Evolutionary conservation across 179 eudicot genomes (phyloP).

Genomic region (Actinidia arguta): DNA sequence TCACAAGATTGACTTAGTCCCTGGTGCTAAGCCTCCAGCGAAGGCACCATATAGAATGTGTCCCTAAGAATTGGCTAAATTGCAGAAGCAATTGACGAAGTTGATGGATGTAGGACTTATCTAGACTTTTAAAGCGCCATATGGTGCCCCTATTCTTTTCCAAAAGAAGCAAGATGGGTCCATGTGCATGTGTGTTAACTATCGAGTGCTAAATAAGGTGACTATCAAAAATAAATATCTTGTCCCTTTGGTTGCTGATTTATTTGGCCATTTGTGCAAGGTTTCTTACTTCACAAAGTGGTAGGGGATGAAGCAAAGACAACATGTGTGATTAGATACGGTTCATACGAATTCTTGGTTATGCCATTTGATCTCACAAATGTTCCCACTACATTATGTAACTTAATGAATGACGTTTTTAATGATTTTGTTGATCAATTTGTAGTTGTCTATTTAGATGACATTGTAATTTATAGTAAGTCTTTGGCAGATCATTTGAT

Average conservation of each 20-base stretch:
- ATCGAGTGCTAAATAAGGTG: background rate
- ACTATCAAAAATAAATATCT: background rate
- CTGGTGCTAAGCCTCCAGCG: background rate
- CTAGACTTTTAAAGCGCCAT: too few relatives aligned
- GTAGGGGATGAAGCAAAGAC: conserved; percentile 8
- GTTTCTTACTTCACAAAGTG: background rate
- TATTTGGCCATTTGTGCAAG: too few relatives aligned
- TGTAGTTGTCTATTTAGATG: too few relatives aligned
- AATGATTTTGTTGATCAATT: background rate
- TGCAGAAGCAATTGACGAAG: background rate
- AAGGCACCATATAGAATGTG: background rate
- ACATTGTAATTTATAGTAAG: background rate
- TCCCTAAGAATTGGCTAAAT: background rate
- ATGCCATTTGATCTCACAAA: background rate
- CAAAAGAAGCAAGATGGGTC: too few relatives aligned
- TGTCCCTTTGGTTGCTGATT: too few relatives aligned
- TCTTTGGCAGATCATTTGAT: background rate
- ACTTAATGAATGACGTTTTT: background rate
- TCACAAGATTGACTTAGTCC: background rate
- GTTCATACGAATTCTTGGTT: background rate
- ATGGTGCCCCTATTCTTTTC: too few relatives aligned
- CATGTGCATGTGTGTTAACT: background rate
- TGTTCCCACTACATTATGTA: background rate
- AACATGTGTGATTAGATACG: background rate
- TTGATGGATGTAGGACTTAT: too few relatives aligned